phyloP scores from a whole-genome alignment of 805 yeast species.

The Phaffomyces opuntiae region DNA sequence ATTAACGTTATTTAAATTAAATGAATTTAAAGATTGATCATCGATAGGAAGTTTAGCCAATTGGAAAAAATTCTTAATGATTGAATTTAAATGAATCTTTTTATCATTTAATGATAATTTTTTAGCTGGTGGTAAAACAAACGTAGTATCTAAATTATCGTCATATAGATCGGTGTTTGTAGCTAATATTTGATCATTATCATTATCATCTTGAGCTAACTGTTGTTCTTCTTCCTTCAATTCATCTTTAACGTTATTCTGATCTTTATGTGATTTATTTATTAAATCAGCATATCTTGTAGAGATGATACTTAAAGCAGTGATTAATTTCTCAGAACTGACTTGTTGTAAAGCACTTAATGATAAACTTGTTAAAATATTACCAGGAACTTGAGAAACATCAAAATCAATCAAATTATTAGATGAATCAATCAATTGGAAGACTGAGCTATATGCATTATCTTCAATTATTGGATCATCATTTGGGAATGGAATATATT shows the following conservation, averaged over 20 bases:
- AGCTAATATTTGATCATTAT: slow-evolving; percentile 13
- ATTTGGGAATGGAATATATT: slow-evolving; percentile 24
- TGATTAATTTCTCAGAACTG: slow-evolving; percentile 44
- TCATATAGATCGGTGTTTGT: slow-evolving; percentile 21
- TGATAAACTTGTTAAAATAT: slow-evolving; percentile 58
- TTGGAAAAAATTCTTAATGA: slow-evolving; percentile 52
- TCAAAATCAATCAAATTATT: slow-evolving; percentile 65
- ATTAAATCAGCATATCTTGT: slow-evolving; percentile 52
- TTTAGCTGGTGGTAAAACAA: slow-evolving; percentile 52
- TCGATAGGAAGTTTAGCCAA: slow-evolving; percentile 30
- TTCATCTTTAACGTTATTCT: slow-evolving; percentile 21
- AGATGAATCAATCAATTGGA: slow-evolving; percentile 52
- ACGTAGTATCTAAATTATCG: slow-evolving; percentile 35
- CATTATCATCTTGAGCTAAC: slow-evolving; percentile 19
- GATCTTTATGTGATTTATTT: slow-evolving; percentile 17
- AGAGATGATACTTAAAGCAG: slow-evolving; percentile 63
- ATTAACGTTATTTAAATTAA: slow-evolving; percentile 15
- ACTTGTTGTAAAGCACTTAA: slow-evolving; percentile 56
- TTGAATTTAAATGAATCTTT: slow-evolving; percentile 46
- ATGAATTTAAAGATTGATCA: slow-evolving; percentile 14
- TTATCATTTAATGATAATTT: slow-evolving; percentile 46
- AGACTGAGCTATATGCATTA: slow-evolving; percentile 55
- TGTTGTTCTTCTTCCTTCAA: slow-evolving; percentile 24
- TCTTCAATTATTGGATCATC: slow-evolving; percentile 31
- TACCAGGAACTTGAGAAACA: slow-evolving; percentile 58